These are phyloP conservation scores for Ascochyta koolunga DNA, from an alignment of 2,329 filamentous ascomycete species.

Conservation along the genomic window DNA sequence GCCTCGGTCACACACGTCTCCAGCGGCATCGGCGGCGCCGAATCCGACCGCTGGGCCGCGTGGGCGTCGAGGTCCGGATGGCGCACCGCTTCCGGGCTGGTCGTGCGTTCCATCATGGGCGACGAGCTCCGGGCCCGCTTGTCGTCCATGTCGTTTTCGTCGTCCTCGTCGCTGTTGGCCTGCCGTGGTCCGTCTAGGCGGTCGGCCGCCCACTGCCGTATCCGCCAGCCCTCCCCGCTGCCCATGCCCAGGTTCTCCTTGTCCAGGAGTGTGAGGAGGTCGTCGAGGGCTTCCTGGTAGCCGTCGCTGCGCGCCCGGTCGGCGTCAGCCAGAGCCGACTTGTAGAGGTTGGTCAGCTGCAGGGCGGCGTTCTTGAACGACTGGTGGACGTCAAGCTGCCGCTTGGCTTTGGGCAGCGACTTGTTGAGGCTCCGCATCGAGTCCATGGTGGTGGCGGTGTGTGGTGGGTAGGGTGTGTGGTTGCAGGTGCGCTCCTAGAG, in stretches of 20 bases:
- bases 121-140: constrained; percentile 67
- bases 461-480: neutral
- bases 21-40: constrained; percentile 49
- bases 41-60: constrained; percentile 33
- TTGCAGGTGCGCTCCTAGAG: constrained; percentile 7
- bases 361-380: constrained; percentile 92
- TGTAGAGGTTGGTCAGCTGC: constrained; percentile 95
- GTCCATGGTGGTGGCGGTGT: constrained; percentile 36
- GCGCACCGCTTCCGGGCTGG: constrained; percentile 50
- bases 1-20: constrained; percentile 39
- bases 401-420: constrained; percentile 45
- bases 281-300: constrained; percentile 93
- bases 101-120: constrained; percentile 61
- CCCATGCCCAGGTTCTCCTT: constrained; percentile 77
- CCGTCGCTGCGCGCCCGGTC: constrained; percentile 77
- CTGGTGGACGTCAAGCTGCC: constrained; percentile 68
- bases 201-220: constrained; percentile 72
- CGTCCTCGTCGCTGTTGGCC: constrained; percentile 64
- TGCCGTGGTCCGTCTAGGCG: constrained; percentile 66
- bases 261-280: constrained; percentile 84
- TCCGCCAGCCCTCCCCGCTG: constrained; percentile 76
- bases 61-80: constrained; percentile 27
- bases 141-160: constrained; percentile 68
- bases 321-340: constrained; percentile 81
- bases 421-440: constrained; percentile 52